Evolutionary conservation across 768 basidiomycete genomes (phyloP), one percentile per base, ranked within the genome.

Genomic region (Leccinellum albellum): DNA sequence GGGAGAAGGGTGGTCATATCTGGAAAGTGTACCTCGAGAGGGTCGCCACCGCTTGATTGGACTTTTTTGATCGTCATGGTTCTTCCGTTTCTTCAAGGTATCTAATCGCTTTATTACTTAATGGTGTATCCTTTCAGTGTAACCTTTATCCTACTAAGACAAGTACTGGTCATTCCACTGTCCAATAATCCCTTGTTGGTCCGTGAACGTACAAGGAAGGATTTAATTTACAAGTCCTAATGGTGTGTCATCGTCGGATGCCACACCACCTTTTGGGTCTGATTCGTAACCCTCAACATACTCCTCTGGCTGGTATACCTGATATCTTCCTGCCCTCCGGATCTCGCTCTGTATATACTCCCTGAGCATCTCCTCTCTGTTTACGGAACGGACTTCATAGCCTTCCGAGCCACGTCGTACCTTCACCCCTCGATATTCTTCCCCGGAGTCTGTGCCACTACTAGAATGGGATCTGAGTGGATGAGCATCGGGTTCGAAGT

Each of bases 351-450:
- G 71, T 31, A 91, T 69, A 69, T 88, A 86, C 50, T 77, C 74
- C 55, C 69, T 73, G 40, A 92, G 70, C 75, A 91, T 78, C 46
- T 80, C 82, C 64, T 91, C 87, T 56, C 91, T 76, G 46, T 82
- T 76, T 35, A 81, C 72, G 12, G 81, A 73, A 14, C 78, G 79
- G 47, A 89, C 84, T 66, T 94, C 91, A 62, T 86, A 89, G 4
- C 91, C 91, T 73, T 94, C 92, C 14, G 90, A 93, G 21, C 91
- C 91, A 45, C 82, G 73, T 52, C 91, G 77, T 48, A 89, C 76
- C 31, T 60, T 67, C 15, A 75, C 70, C n/a, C 72, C 67, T 29
- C 63, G 67, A 21, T 66, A 62, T 21, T 72, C 70, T 44, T 75
- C 73, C n/a, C 70, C 70, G 12, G 63, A 51, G 23, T 71, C 73